Evolutionary conservation across 345 rosid genomes (phyloP).

Genomic region (Ricinus communis): DNA sequence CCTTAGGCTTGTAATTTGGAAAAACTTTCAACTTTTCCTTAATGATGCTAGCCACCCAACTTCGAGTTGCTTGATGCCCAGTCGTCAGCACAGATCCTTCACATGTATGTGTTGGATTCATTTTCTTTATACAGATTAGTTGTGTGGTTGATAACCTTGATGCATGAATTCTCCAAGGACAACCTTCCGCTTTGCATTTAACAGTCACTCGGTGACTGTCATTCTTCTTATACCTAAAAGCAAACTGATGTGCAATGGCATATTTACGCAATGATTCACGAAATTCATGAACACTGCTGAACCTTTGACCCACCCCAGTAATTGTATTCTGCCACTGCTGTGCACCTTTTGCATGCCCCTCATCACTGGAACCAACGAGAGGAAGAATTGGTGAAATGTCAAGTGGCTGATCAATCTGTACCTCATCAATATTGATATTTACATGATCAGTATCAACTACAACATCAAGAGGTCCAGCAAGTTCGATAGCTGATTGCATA

Average conservation of each 20-base stretch:
- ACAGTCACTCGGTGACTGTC: slow-evolving; percentile 96
- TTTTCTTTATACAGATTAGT: slow-evolving; percentile 84
- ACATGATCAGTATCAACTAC: slow-evolving; percentile 47
- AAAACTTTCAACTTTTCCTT: slow-evolving; percentile 81
- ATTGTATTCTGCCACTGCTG: slow-evolving; percentile 92
- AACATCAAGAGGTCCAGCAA: slow-evolving; percentile 39
- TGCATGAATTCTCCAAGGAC: slow-evolving; percentile 98
- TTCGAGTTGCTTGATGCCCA: slow-evolving; percentile 86
- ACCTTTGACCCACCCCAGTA: slow-evolving; percentile 91
- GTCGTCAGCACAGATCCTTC: slow-evolving; percentile 67
- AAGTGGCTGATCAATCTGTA: slow-evolving; percentile 40
- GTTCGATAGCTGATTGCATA: slow-evolving; percentile 36
- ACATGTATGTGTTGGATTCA: slow-evolving; percentile 83
- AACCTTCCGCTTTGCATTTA: slow-evolving; percentile 91
- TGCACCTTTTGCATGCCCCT: slow-evolving; percentile 66
- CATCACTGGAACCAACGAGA: slow-evolving; percentile 40
- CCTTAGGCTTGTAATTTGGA: slow-evolving; percentile 92
- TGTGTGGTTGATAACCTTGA: slow-evolving; percentile 89
- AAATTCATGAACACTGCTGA: slow-evolving; percentile 74
- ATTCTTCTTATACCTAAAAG: slow-evolving; percentile 86
- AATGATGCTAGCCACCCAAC: slow-evolving; percentile 94
- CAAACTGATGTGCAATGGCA: slow-evolving; percentile 94
- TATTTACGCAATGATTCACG: slow-evolving; percentile 81
- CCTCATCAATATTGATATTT: slow-evolving; percentile 36
- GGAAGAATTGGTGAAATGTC: slow-evolving; percentile 58